Conservation (phyloP, 1,284 basidiomycete genomes). For the Trametes sp. region DNA sequence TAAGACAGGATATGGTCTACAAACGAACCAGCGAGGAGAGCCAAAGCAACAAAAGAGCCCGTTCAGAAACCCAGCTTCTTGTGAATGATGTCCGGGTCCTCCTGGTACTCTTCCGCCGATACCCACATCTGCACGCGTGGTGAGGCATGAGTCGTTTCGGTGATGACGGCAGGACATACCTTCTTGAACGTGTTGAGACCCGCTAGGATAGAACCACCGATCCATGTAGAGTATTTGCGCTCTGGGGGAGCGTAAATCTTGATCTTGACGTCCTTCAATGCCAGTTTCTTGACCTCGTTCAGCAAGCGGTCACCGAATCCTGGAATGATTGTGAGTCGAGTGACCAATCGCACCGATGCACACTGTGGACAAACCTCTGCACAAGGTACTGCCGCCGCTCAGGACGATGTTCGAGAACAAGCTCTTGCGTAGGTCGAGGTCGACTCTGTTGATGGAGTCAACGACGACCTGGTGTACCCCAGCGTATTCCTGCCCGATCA, state of each 20-base stretch:
- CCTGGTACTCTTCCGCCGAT: slow-evolving; percentile 98
- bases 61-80: slow-evolving; percentile 82
- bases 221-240: slow-evolving; percentile 99
- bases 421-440: slow-evolving; percentile 92
- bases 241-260: slow-evolving; percentile 99
- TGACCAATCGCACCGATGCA: neutral
- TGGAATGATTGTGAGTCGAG: slow-evolving; percentile 40
- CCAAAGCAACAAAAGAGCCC: slow-evolving; percentile 24
- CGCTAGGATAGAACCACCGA: slow-evolving; percentile 95
- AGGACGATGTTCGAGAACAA: slow-evolving; percentile 97
- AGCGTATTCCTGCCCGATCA: slow-evolving; percentile 95
- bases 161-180: slow-evolving; percentile 51
- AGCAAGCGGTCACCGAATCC: slow-evolving; percentile 97
- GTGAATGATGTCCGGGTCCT: slow-evolving; percentile 98
- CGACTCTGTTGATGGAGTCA: slow-evolving; percentile 86
- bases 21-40: slow-evolving; percentile 32
- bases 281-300: slow-evolving; percentile 95
- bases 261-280: slow-evolving; percentile 98
- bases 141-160: neutral
- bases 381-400: slow-evolving; percentile 95
- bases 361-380: slow-evolving; percentile 68
- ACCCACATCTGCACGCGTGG: slow-evolving; percentile 87
- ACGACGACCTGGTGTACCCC: slow-evolving; percentile 97
- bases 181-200: slow-evolving; percentile 98
- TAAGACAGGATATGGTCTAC: slow-evolving; percentile 39